A percentile compares a stretch with the other conserved stretches of the same genome.
These are phyloP conservation scores for Geoglossum glabrum DNA, from an alignment of 495 filamentous ascomycete species.

Conservation along the genomic window DNA sequence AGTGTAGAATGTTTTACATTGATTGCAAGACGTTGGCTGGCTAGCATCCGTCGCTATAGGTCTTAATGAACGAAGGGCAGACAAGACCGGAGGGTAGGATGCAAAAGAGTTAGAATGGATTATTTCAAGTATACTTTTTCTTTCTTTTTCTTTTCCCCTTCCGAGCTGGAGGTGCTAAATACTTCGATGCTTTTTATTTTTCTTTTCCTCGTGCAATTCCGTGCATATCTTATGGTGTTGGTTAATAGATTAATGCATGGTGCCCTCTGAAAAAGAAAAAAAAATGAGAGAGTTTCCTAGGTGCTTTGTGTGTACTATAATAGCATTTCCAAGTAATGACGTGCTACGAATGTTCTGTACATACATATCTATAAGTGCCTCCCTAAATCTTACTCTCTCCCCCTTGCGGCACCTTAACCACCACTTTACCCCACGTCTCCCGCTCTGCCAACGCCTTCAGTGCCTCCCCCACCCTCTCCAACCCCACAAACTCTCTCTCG, in stretches of 20 bases:
- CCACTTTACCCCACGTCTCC: slow-evolving; percentile 91
- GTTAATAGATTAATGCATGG: neutral
- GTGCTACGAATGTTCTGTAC: no score
- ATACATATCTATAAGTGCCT: neutral
- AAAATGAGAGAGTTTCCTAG: no score
- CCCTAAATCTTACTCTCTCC: slow-evolving; percentile 14
- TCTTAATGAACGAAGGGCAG: neutral
- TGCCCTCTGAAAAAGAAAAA: no score
- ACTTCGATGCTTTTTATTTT: neutral
- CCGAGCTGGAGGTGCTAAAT: neutral
- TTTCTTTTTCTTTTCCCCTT: no score
- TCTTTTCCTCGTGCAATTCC: neutral
- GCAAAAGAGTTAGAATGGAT: neutral
- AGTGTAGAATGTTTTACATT: no score
- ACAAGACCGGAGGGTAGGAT: neutral
- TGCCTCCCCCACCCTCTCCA: slow-evolving; percentile 61
- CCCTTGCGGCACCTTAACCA: slow-evolving; percentile 66
- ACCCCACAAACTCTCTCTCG: slow-evolving; percentile 60
- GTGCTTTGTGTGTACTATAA: no score
- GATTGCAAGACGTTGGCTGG: neutral
- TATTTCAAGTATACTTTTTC: neutral
- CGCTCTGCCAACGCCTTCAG: slow-evolving; percentile 55
- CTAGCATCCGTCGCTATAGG: neutral
- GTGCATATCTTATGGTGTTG: neutral
- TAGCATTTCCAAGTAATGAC: no score